A percentile compares a stretch with the other conserved stretches of the same genome.
phyloP scores from a whole-genome alignment of 164 flowering plant genomes.

The Echeveria elegans region DNA sequence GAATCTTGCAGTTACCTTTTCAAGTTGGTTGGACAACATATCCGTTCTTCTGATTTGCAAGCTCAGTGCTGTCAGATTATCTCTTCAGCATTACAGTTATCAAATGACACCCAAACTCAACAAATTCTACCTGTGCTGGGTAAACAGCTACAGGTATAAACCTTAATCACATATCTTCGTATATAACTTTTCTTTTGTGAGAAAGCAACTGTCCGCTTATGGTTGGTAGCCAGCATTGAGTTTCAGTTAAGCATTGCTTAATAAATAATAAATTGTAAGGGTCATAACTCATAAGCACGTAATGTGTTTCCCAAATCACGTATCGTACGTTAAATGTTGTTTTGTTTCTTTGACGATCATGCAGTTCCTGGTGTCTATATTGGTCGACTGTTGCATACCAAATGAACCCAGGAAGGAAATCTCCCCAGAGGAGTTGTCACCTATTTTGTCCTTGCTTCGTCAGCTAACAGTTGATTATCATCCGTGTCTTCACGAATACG shows the following conservation, averaged over 20 bases:
- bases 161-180: not conserved
- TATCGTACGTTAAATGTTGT: not conserved
- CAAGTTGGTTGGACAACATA: conserved; percentile 69
- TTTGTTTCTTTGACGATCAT: not conserved
- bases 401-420: conserved; percentile 25
- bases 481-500: conserved; percentile 61
- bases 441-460: conserved; percentile 50
- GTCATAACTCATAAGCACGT: not conserved
- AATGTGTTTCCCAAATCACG: not conserved
- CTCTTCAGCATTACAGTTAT: conserved; percentile 44
- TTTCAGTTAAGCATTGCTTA: not conserved
- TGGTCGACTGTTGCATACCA: conserved; percentile 66
- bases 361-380: conserved; percentile 80
- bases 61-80: conserved; percentile 72
- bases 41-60: conserved; percentile 45
- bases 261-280: no score
- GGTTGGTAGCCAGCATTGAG: not conserved
- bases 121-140: conserved; percentile 46
- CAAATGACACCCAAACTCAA: conserved; percentile 32
- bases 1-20: conserved; percentile 65
- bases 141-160: conserved; percentile 74
- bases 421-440: conserved; percentile 27
- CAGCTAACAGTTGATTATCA: conserved; percentile 61
- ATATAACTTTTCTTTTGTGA: not conserved
- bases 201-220: not conserved